Percentiles rank a stretch among this genome's conserved stretches.
phyloP scores from a whole-genome alignment of 2,329 filamentous ascomycete genomes.

The Aspergillus fischeri region DNA sequence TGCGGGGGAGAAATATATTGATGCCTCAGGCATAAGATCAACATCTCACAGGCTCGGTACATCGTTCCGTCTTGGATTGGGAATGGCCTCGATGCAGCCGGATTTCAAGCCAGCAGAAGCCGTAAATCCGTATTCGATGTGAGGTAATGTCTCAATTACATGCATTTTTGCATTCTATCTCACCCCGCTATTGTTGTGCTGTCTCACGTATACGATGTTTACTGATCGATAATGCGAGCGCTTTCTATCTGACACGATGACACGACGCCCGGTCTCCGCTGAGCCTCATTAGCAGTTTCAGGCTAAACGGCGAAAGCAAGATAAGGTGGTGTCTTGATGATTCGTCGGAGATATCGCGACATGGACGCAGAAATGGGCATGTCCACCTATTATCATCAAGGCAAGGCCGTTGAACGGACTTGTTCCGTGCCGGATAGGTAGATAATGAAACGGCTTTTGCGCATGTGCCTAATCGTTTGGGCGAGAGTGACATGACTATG shows the following conservation, averaged over 20 bases:
- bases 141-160: not conserved
- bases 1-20: conserved; percentile 1
- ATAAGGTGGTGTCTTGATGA: not conserved
- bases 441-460: not conserved
- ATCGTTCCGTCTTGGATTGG: not conserved
- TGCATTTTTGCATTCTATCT: not conserved
- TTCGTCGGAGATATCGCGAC: not conserved
- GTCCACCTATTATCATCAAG: not conserved
- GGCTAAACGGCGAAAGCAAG: not conserved
- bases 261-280: not conserved
- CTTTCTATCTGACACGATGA: not conserved
- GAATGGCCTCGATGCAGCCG: not conserved
- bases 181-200: not conserved
- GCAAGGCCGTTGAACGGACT: not conserved
- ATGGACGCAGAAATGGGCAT: not conserved
- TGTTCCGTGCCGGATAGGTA: not conserved
- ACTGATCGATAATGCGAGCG: not conserved
- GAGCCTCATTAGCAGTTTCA: not conserved
- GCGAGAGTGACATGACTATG: not conserved
- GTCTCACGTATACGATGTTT: not conserved
- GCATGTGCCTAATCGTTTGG: not conserved
- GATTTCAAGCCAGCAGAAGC: not conserved
- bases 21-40: not conserved
- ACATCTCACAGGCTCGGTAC: not conserved
- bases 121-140: not conserved